Evolutionary conservation across 2,329 filamentous ascomycete genomes (phyloP).

Genomic region (Didymella arachidicola): DNA sequence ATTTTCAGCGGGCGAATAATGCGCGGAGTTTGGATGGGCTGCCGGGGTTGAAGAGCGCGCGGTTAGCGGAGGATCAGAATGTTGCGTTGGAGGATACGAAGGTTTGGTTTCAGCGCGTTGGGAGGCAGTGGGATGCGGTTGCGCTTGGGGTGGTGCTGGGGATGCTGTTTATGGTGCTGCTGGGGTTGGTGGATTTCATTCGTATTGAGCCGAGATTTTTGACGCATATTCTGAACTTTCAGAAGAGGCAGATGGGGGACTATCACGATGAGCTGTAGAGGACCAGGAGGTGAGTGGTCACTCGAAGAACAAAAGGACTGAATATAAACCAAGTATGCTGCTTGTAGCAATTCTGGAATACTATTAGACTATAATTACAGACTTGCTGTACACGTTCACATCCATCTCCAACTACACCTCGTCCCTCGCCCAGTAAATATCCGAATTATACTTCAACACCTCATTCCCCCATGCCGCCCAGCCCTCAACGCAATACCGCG

Average conservation of each 20-base stretch:
- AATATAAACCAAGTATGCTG: no score
- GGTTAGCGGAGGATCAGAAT: conserved; percentile 56
- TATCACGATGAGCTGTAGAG: conserved; percentile 10
- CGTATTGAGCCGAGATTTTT: conserved; percentile 31
- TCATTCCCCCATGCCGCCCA: conserved; percentile 85
- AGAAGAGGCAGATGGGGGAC: conserved; percentile 33
- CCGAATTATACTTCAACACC: conserved; percentile 72
- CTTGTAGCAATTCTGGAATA: background rate
- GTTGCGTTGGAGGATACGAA: conserved; percentile 55
- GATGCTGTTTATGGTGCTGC: conserved; percentile 30
- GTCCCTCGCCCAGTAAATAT: conserved; percentile 57
- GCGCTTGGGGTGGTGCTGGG: conserved; percentile 30
- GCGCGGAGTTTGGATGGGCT: conserved; percentile 38
- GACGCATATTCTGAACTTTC: conserved; percentile 33
- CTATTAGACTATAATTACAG: conserved; percentile 9
- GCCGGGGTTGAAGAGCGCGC: conserved; percentile 52
- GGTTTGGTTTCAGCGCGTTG: conserved; percentile 36
- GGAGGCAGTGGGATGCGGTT: conserved; percentile 37
- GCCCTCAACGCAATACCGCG: conserved; percentile 73
- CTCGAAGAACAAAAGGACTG: background rate
- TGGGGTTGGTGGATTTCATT: conserved; percentile 27
- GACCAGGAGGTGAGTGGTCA: background rate
- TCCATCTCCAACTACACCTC: background rate
- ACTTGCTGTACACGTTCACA: background rate
- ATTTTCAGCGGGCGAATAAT: conserved; percentile 68